Percentiles rank a stretch among this genome's conserved stretches.
phyloP scores from a whole-genome alignment of 2,329 filamentous ascomycete species.

The Phoma sp. region DNA sequence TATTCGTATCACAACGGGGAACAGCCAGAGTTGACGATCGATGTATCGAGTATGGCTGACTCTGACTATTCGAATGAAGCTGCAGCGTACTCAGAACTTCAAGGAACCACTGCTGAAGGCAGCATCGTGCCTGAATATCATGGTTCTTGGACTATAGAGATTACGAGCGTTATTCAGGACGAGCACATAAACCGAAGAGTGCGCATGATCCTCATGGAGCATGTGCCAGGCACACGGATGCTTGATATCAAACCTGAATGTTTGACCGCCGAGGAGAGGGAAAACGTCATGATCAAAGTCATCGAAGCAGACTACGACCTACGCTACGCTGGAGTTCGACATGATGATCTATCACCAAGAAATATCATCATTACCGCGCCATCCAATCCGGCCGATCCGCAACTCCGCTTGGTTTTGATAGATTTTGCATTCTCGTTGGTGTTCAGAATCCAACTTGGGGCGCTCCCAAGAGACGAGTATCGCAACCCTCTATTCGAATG shows the following conservation, averaged over 20 bases:
- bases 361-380: slow-evolving; percentile 4
- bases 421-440: too few relatives aligned
- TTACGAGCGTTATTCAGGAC: neutral
- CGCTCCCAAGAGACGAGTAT: too few relatives aligned
- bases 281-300: slow-evolving; percentile 15
- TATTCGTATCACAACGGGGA: neutral
- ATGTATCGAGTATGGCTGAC: neutral
- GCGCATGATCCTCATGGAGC: slow-evolving; percentile 11
- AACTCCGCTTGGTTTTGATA: neutral
- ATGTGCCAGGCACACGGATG: slow-evolving; percentile 4
- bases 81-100: neutral
- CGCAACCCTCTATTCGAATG: too few relatives aligned
- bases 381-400: neutral
- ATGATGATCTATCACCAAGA: slow-evolving; percentile 9
- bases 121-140: neutral
- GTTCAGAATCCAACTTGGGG: too few relatives aligned
- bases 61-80: neutral
- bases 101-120: neutral
- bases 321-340: neutral
- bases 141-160: neutral
- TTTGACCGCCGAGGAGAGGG: neutral
- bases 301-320: slow-evolving; percentile 10
- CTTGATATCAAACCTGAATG: neutral
- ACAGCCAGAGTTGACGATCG: neutral
- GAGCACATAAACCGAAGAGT: neutral